These are phyloP conservation scores for Glonium stellatum DNA, from an alignment of 495 filamentous ascomycete species.

Conservation along the genomic window DNA sequence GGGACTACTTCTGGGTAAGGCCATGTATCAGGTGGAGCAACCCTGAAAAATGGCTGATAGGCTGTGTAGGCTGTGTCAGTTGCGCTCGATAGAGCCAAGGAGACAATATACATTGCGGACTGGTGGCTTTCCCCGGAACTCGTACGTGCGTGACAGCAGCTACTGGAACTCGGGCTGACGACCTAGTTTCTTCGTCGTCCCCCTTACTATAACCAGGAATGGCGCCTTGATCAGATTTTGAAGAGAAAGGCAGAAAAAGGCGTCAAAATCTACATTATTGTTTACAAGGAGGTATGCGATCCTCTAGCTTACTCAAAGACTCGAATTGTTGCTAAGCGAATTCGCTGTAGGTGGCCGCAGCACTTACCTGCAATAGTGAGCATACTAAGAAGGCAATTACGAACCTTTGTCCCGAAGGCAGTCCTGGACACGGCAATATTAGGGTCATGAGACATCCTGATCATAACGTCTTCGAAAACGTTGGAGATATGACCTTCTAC, in stretches of 20 bases:
- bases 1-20: conserved; percentile 75
- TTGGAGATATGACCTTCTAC: conserved; percentile 93
- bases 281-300: conserved; percentile 66
- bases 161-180: not conserved
- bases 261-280: conserved; percentile 88
- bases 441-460: conserved; percentile 86
- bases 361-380: conserved; percentile 82
- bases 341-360: conserved; percentile 50
- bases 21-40: conserved; percentile 16
- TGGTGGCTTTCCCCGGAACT: conserved; percentile 97
- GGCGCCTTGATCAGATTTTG: conserved; percentile 76
- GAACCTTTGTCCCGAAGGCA: conserved; percentile 69
- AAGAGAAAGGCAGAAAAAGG: conserved; percentile 85
- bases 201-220: conserved; percentile 73
- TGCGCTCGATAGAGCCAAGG: conserved; percentile 77
- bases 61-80: conserved; percentile 59
- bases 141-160: conserved; percentile 5
- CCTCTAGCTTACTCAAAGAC: conserved; percentile 24
- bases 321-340: not conserved
- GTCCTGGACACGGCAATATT: conserved; percentile 79
- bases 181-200: conserved; percentile 71
- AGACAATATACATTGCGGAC: conserved; percentile 91
- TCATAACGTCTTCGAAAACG: conserved; percentile 90
- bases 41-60: not conserved
- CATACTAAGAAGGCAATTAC: conserved; percentile 89